Conservation (phyloP, 805 yeast genomes). For the Clavispora carvajalis region DNA sequence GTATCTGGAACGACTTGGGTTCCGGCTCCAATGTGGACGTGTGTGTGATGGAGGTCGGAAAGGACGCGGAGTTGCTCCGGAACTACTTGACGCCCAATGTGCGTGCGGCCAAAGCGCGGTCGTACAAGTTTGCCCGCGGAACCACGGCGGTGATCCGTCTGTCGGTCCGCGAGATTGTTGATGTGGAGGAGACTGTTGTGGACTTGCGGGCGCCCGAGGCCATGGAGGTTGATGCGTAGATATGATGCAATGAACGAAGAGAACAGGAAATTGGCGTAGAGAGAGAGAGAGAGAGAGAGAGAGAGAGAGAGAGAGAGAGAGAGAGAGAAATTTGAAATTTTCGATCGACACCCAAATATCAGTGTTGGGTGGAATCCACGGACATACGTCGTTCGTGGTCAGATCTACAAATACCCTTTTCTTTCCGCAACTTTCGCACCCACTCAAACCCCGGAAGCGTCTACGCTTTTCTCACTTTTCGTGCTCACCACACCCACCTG, state of each 20-base stretch:
- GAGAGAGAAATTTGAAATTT: neutral
- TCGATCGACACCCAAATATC: no score
- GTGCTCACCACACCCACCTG: no score
- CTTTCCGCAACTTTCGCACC: no score
- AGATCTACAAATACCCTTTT: no score
- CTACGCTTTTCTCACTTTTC: no score
- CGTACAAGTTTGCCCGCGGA: slow-evolving; percentile 85
- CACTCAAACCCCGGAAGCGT: no score
- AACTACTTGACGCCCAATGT: slow-evolving; percentile 89
- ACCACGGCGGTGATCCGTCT: slow-evolving; percentile 84
- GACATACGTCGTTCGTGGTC: no score
- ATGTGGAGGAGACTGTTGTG: slow-evolving; percentile 60
- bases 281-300: neutral
- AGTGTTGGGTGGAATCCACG: no score
- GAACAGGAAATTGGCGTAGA: no score
- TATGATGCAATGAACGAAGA: no score
- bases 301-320: slow-evolving; percentile 1
- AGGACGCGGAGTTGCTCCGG: slow-evolving; percentile 79
- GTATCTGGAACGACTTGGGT: slow-evolving; percentile 98
- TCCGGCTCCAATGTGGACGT: slow-evolving; percentile 97
- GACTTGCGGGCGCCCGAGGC: slow-evolving; percentile 30
- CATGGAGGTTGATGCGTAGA: slow-evolving; percentile 40
- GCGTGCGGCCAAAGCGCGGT: slow-evolving; percentile 73
- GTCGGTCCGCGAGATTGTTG: slow-evolving; percentile 58
- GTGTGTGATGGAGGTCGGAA: slow-evolving; percentile 92